Evolutionary conservation across 83 land plant species (phyloP).

Genomic region (Diphasiastrum complanatum): DNA sequence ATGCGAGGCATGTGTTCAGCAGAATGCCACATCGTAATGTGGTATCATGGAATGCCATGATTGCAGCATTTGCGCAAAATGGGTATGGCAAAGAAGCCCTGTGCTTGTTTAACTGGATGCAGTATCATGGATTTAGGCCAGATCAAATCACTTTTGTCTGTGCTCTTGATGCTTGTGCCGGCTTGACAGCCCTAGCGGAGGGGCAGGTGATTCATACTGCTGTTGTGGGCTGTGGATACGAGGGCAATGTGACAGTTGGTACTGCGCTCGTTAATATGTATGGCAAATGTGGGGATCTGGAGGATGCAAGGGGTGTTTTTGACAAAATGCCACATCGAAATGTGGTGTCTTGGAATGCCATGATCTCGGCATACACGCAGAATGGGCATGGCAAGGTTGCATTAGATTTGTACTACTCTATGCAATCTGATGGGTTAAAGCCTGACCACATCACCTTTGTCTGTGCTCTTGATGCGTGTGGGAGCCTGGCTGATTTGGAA

Average conservation of each 20-base stretch:
- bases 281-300: neutral
- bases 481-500: no score
- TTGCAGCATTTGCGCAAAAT: slow-evolving; percentile 3
- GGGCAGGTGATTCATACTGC: neutral
- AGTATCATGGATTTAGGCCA: neutral
- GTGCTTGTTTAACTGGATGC: neutral
- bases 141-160: slow-evolving; percentile 3
- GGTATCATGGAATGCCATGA: neutral
- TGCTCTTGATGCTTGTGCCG: neutral
- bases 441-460: neutral
- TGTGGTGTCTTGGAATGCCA: neutral
- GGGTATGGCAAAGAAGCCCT: neutral
- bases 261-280: neutral
- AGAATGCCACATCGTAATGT: neutral
- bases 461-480: neutral
- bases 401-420: neutral
- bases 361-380: neutral
- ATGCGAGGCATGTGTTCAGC: no score
- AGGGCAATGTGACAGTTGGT: no score
- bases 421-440: neutral
- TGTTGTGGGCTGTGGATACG: no score
- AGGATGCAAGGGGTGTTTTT: neutral
- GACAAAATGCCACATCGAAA: neutral
- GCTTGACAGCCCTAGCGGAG: neutral
- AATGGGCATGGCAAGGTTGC: neutral